Conservation (phyloP, 768 basidiomycete genomes). For the Hypholoma fasciculare region DNA sequence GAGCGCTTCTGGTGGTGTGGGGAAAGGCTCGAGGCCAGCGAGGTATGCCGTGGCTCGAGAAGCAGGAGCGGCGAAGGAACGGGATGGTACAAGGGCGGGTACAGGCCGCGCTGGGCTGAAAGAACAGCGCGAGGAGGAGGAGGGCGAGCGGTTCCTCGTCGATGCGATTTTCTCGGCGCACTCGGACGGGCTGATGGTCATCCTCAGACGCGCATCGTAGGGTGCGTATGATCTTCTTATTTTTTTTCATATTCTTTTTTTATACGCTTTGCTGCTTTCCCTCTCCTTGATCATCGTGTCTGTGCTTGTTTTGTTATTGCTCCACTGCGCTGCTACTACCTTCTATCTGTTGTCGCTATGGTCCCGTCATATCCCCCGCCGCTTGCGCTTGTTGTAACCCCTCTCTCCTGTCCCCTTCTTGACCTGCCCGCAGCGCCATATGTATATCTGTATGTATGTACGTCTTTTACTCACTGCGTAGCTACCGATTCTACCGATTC, state of each 20-base stretch:
- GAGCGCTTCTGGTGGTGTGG: neutral
- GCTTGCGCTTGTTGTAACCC: too few relatives aligned
- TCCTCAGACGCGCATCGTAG: slow-evolving; percentile 53
- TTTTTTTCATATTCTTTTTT: neutral
- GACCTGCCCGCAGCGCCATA: too few relatives aligned
- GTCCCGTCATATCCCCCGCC: too few relatives aligned
- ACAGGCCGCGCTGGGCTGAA: neutral
- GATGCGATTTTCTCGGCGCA: slow-evolving; percentile 87
- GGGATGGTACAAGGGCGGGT: neutral
- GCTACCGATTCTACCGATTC: too few relatives aligned
- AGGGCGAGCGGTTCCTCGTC: slow-evolving; percentile 50
- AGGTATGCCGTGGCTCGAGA: neutral
- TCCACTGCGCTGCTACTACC: neutral
- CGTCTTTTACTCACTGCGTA: too few relatives aligned
- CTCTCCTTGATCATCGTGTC: too few relatives aligned
- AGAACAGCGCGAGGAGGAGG: slow-evolving; percentile 15
- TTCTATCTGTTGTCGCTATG: too few relatives aligned
- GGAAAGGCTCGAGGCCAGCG: neutral
- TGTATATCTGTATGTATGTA: too few relatives aligned
- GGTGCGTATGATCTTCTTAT: neutral
- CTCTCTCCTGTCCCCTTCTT: too few relatives aligned
- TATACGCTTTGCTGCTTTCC: neutral
- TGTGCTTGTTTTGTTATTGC: neutral
- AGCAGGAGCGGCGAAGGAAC: too few relatives aligned
- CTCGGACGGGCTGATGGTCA: slow-evolving; percentile 82